Evolutionary conservation across 2,329 filamentous ascomycete species (phyloP).

Genomic region (Lecanosticta acicola): DNA sequence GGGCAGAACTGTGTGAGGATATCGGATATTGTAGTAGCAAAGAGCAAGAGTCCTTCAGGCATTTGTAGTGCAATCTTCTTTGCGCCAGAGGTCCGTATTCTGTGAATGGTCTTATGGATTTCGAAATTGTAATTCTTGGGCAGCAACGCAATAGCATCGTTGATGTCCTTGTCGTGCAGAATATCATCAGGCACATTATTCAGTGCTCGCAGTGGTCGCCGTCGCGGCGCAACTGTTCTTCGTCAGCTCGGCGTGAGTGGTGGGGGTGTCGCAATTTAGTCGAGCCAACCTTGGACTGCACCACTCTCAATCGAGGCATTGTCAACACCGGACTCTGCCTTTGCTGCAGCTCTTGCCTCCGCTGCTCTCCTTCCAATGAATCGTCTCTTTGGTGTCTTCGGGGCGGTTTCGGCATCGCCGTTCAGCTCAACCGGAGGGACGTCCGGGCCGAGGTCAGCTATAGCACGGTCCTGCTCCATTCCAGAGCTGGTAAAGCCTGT

Average conservation of each 20-base stretch:
- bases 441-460: conserved; percentile 64
- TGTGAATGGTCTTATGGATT: conserved; percentile 95
- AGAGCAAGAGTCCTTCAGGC: conserved; percentile 88
- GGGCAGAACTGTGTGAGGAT: conserved; percentile 93
- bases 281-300: conserved; percentile 57
- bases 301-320: conserved; percentile 54
- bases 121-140: conserved; percentile 98
- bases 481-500: not conserved
- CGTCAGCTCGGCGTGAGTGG: conserved; percentile 4
- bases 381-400: conserved; percentile 77
- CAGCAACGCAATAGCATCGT: conserved; percentile 77
- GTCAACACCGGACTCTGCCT: conserved; percentile 23
- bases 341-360: conserved; percentile 53
- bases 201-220: conserved; percentile 70
- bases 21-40: conserved; percentile 95
- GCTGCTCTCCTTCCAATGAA: conserved; percentile 82
- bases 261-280: not conserved
- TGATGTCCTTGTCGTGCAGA: conserved; percentile 75
- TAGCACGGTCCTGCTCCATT: conserved; percentile 75
- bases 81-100: conserved; percentile 72
- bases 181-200: conserved; percentile 90
- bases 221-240: conserved; percentile 60
- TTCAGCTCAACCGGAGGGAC: conserved; percentile 57
- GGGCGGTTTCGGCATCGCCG: conserved; percentile 43
- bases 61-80: conserved; percentile 92